Evolutionary conservation across 495 filamentous ascomycete species (phyloP), one percentile per base, ranked within the genome.

Genomic region (Penicillium egyptiacum): DNA sequence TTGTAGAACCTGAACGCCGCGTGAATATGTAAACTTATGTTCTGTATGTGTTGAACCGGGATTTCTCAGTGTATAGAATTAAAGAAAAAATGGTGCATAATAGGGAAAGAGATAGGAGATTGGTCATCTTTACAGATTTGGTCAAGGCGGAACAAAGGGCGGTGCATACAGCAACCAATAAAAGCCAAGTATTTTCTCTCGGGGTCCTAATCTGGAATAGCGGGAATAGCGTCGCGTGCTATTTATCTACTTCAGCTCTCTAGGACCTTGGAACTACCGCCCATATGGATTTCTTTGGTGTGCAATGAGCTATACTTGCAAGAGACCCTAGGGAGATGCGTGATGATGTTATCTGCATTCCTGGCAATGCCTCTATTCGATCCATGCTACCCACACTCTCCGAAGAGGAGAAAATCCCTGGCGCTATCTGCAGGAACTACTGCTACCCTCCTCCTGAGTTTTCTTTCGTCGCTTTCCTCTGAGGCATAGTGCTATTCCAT

Each of bases 151-250:
- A 17, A 39, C 10, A 31, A 10, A 12, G 9, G 17, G 41, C 41
- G 41, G 45, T 39, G 7, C 2, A 39, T 17, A 9, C 6, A 4
- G 7, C n/a, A 9, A 17, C 35, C 16, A 39, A 39, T 17, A 6
- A 39, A n/a, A 17, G 11, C 28, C 28, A 8, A 10, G 30, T 12
- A 33, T 17, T 6, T 17, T 9, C 10, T 31, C 28, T 54, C 53
- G 53, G 53, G 46, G 53, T 55, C 66, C 37, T 3, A 31, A 31
- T 17, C 14, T 1, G 39, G 50, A 42, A 53, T 53, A 53, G 50
- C 17, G 26, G 11, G 39, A 31, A 53, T 53, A 53, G 39, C 50
- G 50, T 16, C 12, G n/a, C 14, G 35, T 8, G 41, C 19, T 26
- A 52, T 30, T 37, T 41, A 25, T 26, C 41, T 19, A 17, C 50